Evolutionary conservation across 768 basidiomycete species (phyloP).

Genomic region (Lactarius vividus): DNA sequence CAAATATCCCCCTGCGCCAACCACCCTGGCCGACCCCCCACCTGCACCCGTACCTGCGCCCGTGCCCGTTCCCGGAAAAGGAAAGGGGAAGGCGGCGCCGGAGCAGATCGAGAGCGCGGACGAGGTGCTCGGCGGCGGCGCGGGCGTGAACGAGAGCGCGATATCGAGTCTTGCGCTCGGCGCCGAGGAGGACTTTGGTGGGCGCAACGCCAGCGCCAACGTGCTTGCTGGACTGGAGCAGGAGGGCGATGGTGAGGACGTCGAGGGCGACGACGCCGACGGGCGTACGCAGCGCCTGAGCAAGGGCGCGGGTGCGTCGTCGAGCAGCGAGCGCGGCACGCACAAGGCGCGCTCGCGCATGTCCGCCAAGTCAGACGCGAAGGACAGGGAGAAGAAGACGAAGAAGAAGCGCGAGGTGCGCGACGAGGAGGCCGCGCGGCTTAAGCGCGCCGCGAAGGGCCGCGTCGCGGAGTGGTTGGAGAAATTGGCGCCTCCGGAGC

Average conservation of each 20-base stretch:
- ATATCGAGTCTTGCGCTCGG: slow-evolving; percentile 48
- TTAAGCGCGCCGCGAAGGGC: slow-evolving; percentile 56
- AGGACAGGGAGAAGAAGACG: slow-evolving; percentile 28
- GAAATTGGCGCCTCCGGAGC: slow-evolving; percentile 52
- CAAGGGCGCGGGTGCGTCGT: slow-evolving; percentile 19
- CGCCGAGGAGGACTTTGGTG: slow-evolving; percentile 29
- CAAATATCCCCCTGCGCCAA: slow-evolving; percentile 33
- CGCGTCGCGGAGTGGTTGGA: slow-evolving; percentile 80
- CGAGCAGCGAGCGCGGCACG: slow-evolving; percentile 26
- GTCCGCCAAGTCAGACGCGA: slow-evolving; percentile 13
- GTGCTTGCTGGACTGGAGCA: background rate
- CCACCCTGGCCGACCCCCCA: background rate
- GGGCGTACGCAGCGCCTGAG: slow-evolving; percentile 25
- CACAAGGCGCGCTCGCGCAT: slow-evolving; percentile 25
- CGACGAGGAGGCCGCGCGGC: slow-evolving; percentile 39
- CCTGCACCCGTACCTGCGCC: slow-evolving; percentile 8
- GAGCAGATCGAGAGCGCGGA: background rate
- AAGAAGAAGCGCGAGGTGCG: slow-evolving; percentile 27
- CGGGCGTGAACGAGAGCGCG: slow-evolving; percentile 42
- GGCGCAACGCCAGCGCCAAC: slow-evolving; percentile 37
- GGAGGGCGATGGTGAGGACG: slow-evolving; percentile 7
- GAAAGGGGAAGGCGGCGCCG: slow-evolving; percentile 1
- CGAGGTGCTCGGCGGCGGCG: slow-evolving; percentile 5
- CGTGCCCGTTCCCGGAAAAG: slow-evolving; percentile 11
- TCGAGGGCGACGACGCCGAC: slow-evolving; percentile 10